Evolutionary conservation across 305 asterid genomes (phyloP).

Genomic region (Solanum hybrid): DNA sequence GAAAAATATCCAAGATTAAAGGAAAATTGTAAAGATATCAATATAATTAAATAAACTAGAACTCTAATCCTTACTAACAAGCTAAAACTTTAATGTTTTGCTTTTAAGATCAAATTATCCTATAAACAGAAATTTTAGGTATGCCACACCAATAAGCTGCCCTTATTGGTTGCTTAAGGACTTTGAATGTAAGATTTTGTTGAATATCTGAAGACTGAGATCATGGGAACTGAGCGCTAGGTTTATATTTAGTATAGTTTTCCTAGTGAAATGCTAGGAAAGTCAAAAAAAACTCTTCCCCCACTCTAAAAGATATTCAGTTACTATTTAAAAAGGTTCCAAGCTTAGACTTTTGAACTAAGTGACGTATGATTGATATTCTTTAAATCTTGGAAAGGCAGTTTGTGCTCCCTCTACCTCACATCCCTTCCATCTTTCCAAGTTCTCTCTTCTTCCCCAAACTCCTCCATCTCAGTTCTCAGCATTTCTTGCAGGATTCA

Average conservation of each 20-base stretch:
- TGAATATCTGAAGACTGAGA: neutral
- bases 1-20: conserved; percentile 8
- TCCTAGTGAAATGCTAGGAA: neutral
- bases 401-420: neutral
- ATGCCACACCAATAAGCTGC: neutral
- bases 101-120: neutral
- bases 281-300: neutral
- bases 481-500: neutral
- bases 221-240: neutral
- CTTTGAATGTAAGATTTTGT: neutral
- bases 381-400: neutral
- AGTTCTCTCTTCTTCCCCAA: neutral
- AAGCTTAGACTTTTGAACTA: neutral
- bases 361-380: neutral
- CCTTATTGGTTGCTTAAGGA: neutral
- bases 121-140: neutral
- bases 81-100: neutral
- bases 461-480: neutral
- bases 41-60: neutral
- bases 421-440: neutral
- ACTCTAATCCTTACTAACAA: neutral
- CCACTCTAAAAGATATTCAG: neutral
- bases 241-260: neutral
- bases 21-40: neutral
- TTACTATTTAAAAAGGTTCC: neutral